Evolutionary conservation across 805 yeast genomes (phyloP).

Genomic region (Yamadazyma philogaea): DNA sequence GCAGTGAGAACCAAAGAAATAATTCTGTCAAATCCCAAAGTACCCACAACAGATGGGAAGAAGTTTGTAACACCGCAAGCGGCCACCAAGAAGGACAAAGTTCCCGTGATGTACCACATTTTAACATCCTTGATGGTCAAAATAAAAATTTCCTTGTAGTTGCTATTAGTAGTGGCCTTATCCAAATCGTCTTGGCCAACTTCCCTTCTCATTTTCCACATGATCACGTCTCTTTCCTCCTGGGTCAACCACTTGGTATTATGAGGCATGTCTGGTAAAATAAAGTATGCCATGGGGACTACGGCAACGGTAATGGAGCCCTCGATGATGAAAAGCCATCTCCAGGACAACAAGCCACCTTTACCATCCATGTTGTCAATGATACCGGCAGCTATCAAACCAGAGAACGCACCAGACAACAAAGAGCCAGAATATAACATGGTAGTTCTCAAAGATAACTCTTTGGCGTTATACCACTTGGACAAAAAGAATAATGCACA

Average conservation of each 20-base stretch:
- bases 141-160: slow-evolving; percentile 31
- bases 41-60: slow-evolving; percentile 58
- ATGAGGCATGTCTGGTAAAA: slow-evolving; percentile 52
- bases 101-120: slow-evolving; percentile 47
- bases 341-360: slow-evolving; percentile 47
- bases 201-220: slow-evolving; percentile 40
- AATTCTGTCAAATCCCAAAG: slow-evolving; percentile 49
- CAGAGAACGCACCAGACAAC: slow-evolving; percentile 53
- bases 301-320: slow-evolving; percentile 50
- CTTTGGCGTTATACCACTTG: slow-evolving; percentile 53
- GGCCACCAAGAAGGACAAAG: slow-evolving; percentile 47
- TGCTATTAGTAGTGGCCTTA: slow-evolving; percentile 30
- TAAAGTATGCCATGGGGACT: slow-evolving; percentile 43
- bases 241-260: slow-evolving; percentile 45
- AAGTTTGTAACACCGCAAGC: slow-evolving; percentile 61
- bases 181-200: slow-evolving; percentile 41
- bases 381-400: slow-evolving; percentile 54
- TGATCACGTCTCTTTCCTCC: slow-evolving; percentile 43
- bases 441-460: slow-evolving; percentile 49
- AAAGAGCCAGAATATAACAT: slow-evolving; percentile 50
- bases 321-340: slow-evolving; percentile 56
- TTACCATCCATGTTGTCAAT: slow-evolving; percentile 39
- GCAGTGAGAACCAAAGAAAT: slow-evolving; percentile 56
- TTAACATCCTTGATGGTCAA: slow-evolving; percentile 40
- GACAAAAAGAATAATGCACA: slow-evolving; percentile 50